Conservation (phyloP, 140 eudicot species). For the Senecio squalidus region DNA sequence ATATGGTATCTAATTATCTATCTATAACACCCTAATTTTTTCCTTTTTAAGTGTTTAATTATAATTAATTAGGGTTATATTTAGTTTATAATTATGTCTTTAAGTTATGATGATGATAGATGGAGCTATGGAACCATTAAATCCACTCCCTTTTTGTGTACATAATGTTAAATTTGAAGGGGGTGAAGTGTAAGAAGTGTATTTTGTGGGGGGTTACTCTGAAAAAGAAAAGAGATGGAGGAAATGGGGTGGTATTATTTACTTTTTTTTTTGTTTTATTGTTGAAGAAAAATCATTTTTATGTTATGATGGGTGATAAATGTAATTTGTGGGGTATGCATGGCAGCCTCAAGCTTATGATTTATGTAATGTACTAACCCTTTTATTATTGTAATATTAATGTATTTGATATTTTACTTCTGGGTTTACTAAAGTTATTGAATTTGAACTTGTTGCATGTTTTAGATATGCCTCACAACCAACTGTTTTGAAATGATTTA, state of each 20-base stretch:
- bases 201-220: slow-evolving; percentile 5
- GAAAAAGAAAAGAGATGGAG: not conserved
- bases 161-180: not conserved
- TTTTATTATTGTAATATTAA: not conserved
- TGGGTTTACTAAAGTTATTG: too few relatives aligned
- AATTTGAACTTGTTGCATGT: too few relatives aligned
- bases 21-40: not conserved
- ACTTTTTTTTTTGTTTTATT: not conserved
- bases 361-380: slow-evolving; percentile 6
- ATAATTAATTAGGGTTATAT: slow-evolving; percentile 10
- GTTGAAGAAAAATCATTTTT: not conserved
- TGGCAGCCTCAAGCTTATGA: not conserved
- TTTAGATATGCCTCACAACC: too few relatives aligned
- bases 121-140: not conserved
- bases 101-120: not conserved
- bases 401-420: not conserved
- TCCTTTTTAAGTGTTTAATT: slow-evolving; percentile 13
- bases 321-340: slow-evolving; percentile 2
- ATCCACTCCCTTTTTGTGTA: slow-evolving; percentile 10
- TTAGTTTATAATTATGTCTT: too few relatives aligned
- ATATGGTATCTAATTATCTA: not conserved
- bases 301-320: not conserved
- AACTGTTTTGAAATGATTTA: too few relatives aligned
- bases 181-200: slow-evolving; percentile 13
- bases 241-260: slow-evolving; percentile 19